Percentiles rank a stretch among this genome's conserved stretches.
phyloP scores from a whole-genome alignment of 805 yeast genomes.

The Metschnikowia shivogae region DNA sequence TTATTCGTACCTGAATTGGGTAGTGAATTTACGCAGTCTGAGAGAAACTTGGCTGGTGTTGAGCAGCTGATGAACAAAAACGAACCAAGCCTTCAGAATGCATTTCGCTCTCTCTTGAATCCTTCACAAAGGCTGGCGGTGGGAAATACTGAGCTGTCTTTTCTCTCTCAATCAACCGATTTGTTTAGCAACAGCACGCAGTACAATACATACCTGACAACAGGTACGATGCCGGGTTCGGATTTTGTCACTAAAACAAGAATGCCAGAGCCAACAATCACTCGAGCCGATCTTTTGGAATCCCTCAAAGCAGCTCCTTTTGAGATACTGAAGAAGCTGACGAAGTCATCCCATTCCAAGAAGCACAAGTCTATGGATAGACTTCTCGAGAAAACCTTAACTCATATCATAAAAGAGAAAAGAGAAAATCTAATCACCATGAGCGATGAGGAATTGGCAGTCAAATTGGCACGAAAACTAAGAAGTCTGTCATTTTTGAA shows the following conservation, averaged over 20 bases:
- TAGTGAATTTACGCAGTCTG: too few species aligned
- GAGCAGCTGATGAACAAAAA: neutral
- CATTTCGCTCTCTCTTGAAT: slow-evolving; percentile 6
- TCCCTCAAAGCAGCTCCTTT: neutral
- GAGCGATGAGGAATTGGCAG: slow-evolving; percentile 13
- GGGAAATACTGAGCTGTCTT: slow-evolving; percentile 2
- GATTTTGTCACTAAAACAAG: neutral
- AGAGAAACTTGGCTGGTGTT: neutral
- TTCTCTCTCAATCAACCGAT: slow-evolving; percentile 8
- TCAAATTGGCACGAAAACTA: slow-evolving; percentile 12
- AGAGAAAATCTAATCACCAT: slow-evolving; percentile 5
- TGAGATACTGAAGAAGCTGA: neutral
- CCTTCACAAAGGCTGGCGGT: slow-evolving; percentile 3
- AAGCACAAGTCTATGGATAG: slow-evolving; percentile 3
- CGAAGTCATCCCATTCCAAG: slow-evolving; percentile 2
- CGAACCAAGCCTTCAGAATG: neutral
- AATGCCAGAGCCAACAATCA: neutral
- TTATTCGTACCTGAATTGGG: too few species aligned
- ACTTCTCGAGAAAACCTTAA: slow-evolving; percentile 6
- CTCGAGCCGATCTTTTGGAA: slow-evolving; percentile 7
- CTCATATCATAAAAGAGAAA: slow-evolving; percentile 6
- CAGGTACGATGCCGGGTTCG: neutral
- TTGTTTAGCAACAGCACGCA: slow-evolving; percentile 3
- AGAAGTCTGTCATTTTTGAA: slow-evolving; percentile 11
- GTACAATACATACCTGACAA: slow-evolving; percentile 1